These are phyloP conservation scores for Fraxinus greggii DNA, from an alignment of 305 asterid genomes.

Conservation along the genomic window DNA sequence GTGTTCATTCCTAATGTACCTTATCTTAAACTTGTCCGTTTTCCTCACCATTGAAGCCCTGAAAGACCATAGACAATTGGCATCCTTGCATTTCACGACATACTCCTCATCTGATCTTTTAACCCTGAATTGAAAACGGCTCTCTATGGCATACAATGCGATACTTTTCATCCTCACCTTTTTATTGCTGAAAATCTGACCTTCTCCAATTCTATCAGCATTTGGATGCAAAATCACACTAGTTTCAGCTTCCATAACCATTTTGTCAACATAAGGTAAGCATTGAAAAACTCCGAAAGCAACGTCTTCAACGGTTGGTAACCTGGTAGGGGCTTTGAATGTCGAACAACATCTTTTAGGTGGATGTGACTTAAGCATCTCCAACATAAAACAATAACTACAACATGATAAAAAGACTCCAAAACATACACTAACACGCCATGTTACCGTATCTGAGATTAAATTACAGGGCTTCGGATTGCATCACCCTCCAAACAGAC, in stretches of 20 bases:
- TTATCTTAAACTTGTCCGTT: conserved; percentile 1
- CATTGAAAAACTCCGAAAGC: background rate
- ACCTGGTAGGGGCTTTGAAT: background rate
- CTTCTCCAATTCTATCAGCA: background rate
- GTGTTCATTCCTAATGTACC: conserved; percentile 2
- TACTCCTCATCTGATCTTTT: background rate
- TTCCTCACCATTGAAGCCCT: background rate
- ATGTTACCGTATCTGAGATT: background rate
- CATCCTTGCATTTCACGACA: background rate
- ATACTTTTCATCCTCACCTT: background rate
- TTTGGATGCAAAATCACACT: background rate
- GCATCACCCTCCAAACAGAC: too few relatives aligned
- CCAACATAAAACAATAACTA: background rate
- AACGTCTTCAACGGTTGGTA: background rate
- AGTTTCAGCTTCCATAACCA: background rate
- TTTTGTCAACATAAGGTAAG: background rate
- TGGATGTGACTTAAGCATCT: background rate
- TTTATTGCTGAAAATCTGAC: background rate
- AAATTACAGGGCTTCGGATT: background rate
- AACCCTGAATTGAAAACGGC: background rate
- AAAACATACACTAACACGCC: background rate
- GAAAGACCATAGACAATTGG: background rate
- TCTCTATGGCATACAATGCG: background rate
- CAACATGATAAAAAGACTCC: background rate
- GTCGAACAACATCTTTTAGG: background rate